Conservation (phyloP, 2,329 filamentous ascomycete species). For the Ophiostoma australiae region DNA sequence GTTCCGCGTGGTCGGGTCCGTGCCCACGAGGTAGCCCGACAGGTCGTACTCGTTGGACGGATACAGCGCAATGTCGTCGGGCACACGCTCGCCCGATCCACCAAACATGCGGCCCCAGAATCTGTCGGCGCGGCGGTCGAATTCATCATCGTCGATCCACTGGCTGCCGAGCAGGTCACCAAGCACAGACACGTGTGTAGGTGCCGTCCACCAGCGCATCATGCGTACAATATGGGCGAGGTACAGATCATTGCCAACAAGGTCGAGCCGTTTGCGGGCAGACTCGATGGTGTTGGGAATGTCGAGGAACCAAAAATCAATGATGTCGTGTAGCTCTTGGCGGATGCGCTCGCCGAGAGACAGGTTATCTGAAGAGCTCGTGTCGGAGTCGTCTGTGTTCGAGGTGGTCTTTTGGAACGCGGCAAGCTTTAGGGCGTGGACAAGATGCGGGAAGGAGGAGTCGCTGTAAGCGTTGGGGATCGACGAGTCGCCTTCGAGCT, state of each 20-base stretch:
- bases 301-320: slow-evolving; percentile 63
- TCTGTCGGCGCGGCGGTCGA: slow-evolving; percentile 63
- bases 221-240: slow-evolving; percentile 87
- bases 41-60: slow-evolving; percentile 48
- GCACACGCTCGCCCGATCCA: slow-evolving; percentile 57
- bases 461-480: slow-evolving; percentile 57
- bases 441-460: slow-evolving; percentile 49
- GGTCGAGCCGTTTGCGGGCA: slow-evolving; percentile 73
- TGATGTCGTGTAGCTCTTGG: slow-evolving; percentile 51
- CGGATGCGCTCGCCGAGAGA: slow-evolving; percentile 50
- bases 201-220: slow-evolving; percentile 74
- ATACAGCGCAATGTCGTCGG: slow-evolving; percentile 48
- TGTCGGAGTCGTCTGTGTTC: not conserved
- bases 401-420: slow-evolving; percentile 36
- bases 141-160: slow-evolving; percentile 86
- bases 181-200: slow-evolving; percentile 82
- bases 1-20: slow-evolving; percentile 39
- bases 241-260: slow-evolving; percentile 92
- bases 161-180: slow-evolving; percentile 92
- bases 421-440: slow-evolving; percentile 43
- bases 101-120: slow-evolving; percentile 79
- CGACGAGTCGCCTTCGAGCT: slow-evolving; percentile 86
- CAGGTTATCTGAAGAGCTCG: slow-evolving; percentile 38
- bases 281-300: slow-evolving; percentile 62
- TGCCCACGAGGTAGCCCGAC: slow-evolving; percentile 41